Evolutionary conservation across 192 early-diverging fungal species (phyloP).

Genomic region (Haplosporangium gracile): DNA sequence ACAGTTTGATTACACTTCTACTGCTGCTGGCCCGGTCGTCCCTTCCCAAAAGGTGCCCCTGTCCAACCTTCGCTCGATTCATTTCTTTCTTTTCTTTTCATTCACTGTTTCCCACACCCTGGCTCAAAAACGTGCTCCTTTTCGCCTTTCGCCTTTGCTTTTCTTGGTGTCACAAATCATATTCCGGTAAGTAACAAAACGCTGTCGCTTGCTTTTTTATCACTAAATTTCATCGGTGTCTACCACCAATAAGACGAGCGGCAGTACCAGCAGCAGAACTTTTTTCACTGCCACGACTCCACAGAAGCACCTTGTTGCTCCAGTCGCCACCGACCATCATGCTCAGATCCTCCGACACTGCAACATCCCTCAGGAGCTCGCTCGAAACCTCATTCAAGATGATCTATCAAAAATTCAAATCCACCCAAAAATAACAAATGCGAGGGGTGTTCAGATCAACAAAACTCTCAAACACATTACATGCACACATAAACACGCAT

Average conservation of each 20-base stretch:
- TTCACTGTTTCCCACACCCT: slow-evolving; percentile 3
- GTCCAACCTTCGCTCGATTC: slow-evolving; percentile 8
- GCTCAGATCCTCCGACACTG: slow-evolving; percentile 43
- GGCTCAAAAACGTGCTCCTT: slow-evolving; percentile 2
- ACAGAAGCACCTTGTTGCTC: slow-evolving; percentile 41
- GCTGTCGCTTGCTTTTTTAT: no score
- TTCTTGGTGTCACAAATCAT: background rate
- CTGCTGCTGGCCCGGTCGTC: background rate
- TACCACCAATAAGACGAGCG: background rate
- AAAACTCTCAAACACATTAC: background rate
- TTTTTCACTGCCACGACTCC: background rate
- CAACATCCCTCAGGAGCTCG: slow-evolving; percentile 36
- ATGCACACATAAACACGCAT: background rate
- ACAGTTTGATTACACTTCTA: background rate
- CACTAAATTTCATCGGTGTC: background rate
- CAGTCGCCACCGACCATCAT: slow-evolving; percentile 47
- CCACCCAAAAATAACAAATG: background rate
- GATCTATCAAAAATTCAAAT: slow-evolving; percentile 21
- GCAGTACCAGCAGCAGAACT: background rate
- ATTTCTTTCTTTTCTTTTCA: background rate
- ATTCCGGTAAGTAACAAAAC: background rate
- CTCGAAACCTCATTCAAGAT: slow-evolving; percentile 29
- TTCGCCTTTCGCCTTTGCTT: background rate
- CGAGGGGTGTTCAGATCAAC: slow-evolving; percentile 1
- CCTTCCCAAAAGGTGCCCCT: background rate